Percentiles rank a stretch among this genome's conserved stretches.
These are phyloP conservation scores for Stenocarpella maydis DNA, from an alignment of 2,329 filamentous ascomycete species.

Conservation along the genomic window DNA sequence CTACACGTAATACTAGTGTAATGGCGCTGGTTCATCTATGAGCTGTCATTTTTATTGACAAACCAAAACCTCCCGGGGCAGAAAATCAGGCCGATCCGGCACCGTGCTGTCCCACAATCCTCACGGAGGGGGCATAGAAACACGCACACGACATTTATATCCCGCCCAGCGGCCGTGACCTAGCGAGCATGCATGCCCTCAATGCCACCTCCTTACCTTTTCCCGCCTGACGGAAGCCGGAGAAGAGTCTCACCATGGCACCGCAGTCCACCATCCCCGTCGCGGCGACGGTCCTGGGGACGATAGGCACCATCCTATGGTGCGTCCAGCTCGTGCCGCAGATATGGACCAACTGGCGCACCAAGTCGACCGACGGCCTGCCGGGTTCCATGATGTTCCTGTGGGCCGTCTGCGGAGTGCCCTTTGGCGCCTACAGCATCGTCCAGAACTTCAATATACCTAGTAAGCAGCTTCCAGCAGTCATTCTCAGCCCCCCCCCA, in stretches of 20 bases:
- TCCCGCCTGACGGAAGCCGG: not conserved
- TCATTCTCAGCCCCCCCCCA: too few relatives aligned
- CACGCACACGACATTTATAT: not conserved
- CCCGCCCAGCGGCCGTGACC: not conserved
- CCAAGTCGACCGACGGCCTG: conserved; percentile 68
- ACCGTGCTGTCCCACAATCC: conserved; percentile 16
- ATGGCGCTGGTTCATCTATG: not conserved
- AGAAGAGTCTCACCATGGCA: conserved; percentile 11
- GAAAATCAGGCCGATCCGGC: conserved; percentile 1
- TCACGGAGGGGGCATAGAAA: not conserved
- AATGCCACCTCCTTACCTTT: too few relatives aligned
- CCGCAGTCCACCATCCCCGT: conserved; percentile 32
- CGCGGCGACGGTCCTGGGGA: conserved; percentile 36
- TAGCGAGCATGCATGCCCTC: not conserved
- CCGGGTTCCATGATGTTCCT: conserved; percentile 69
- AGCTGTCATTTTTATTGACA: conserved; percentile 10
- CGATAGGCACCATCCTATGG: conserved; percentile 49
- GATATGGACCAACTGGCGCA: conserved; percentile 70
- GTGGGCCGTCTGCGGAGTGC: conserved; percentile 64
- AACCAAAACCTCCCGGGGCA: not conserved
- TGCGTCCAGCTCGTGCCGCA: conserved; percentile 50
- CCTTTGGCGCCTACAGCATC: conserved; percentile 51
- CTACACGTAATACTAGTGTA: not conserved
- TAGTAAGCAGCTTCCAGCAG: too few relatives aligned
- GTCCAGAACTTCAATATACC: conserved; percentile 53